Evolutionary conservation across 2,329 filamentous ascomycete genomes (phyloP), one percentile per base, ranked within the genome.

Genomic region (Colletotrichum sp.): DNA sequence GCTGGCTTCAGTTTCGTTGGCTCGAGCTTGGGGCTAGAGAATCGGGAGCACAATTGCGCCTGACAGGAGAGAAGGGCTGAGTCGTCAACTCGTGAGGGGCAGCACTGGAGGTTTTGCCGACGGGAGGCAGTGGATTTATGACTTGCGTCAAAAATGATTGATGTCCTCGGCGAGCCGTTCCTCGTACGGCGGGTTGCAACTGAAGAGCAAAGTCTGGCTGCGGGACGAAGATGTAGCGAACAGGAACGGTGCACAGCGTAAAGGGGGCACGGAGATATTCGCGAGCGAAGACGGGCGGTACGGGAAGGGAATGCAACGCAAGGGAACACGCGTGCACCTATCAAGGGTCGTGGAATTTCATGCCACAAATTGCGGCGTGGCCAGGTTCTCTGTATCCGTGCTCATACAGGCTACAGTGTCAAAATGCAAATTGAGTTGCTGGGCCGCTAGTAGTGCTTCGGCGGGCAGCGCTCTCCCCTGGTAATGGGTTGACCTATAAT

Each of bases 301-400:
- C 30, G 69, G 69, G 69, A 75, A 75, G 63, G 72, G 52, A 75
- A 69, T 69, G 69, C 69, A 76, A 75, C 69, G 72, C 62, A 75
- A 69, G 72, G 69, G 73, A 76, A 72, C 24, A 76, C 73, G 73
- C 73, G 73, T 76, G 63, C 73, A 68, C 73, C 73, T 72, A 72
- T 73, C 73, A 76, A 68, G 24, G 69, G 63, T 64, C 57, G 59
- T 39, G 32, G 62, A 72, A 62, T 75, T 67, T 71, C 49, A 60
- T 59, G 44, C 69, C 60, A 72, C 44, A 59, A 62, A 67, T 63
- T 72, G n/a, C 49, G 28, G 21, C 39, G 44, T 52, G 44, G 44
- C 44, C n/a, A 52, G 44, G 44, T 49, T 49, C 18, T 21, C 18
- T n/a, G 44, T 8, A 52, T 52, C 44, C 44, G 44, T 52, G 44